Conservation (phyloP, 2,329 filamentous ascomycete species). For the Pyrenophora teres region DNA sequence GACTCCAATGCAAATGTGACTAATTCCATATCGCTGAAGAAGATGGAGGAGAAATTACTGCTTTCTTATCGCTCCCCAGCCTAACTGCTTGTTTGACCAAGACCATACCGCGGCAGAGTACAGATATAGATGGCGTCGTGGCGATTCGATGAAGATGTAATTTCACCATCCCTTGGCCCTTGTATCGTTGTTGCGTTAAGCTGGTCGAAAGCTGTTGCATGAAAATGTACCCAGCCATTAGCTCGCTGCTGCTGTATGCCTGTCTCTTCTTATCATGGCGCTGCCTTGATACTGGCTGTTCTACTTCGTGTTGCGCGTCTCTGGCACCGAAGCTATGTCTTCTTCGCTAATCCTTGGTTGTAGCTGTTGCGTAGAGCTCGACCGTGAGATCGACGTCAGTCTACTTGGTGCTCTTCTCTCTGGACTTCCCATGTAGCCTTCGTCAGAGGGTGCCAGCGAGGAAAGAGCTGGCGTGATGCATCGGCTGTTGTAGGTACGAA, state of each 20-base stretch:
- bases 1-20: background rate
- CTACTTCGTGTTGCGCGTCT: conserved; percentile 7
- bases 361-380: conserved; percentile 16
- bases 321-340: conserved; percentile 10
- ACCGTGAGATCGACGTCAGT: conserved; percentile 4
- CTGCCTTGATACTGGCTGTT: background rate
- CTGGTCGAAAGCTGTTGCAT: conserved; percentile 20
- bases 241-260: background rate
- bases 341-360: conserved; percentile 25
- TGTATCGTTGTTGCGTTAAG: conserved; percentile 23
- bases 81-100: background rate
- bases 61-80: background rate
- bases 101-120: background rate
- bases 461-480: background rate
- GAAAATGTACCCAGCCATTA: conserved; percentile 12
- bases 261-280: background rate
- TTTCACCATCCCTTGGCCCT: background rate
- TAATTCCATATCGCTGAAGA: conserved; percentile 1
- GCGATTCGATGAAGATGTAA: background rate
- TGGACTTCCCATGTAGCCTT: background rate
- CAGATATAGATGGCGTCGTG: background rate
- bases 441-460: background rate
- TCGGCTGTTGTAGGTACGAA: background rate
- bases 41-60: conserved; percentile 5
- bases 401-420: background rate